Base-by-base conservation (phyloP, 2,329 filamentous ascomycete species). In the Sporothrix protearum region DNA sequence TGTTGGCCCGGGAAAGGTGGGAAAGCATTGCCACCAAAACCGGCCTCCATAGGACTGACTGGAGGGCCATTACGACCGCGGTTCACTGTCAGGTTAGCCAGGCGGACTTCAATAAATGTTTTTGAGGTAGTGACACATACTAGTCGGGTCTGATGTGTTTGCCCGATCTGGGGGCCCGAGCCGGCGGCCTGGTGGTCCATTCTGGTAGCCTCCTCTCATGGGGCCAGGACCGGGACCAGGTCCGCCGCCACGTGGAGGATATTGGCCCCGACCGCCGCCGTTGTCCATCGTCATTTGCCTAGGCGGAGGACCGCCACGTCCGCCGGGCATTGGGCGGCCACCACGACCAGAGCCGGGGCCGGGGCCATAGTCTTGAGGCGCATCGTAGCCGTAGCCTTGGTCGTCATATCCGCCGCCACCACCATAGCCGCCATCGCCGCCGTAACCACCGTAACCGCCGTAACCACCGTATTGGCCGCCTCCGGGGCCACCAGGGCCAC, bases 261-360 rank as follows among this genome's bases (percentile, higher is more conserved):
- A 80, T 12, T 78, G 78, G 64, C 79, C 81, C 22, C 78, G 80
- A 45, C 78, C 79, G 73, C 82, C 81, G 25, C 72, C 64, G 28
- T 49, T 57, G 19, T 80, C 78, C 53, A 73, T 74, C 0, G 80
- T 80, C 55, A 80, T 80, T 64, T 82, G 79, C 68, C 84, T 80
- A 72, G 79, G 79, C 75, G 83, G 81, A 12, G 82, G 82, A n/a
- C 80, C 83, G 36, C 83, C 82, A 76, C 84, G 81, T 71, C 82
- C 84, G 45, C 81, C 80, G 28, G 79, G 78, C 71, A 83, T 82
- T 64, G 82, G 80, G 22, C 80, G 80, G 61, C 83, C 82, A 67
- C 82, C 81, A 28, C 81, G 78, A 25, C 79, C 80, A 6, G 79
- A 79, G 6, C 81, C 80, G 7, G 79, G 79, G 6, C 81, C 82